A percentile compares a stretch with the other conserved stretches of the same genome.
Conservation (phyloP, 768 basidiomycete genomes). For the Amanita molliuscula region DNA sequence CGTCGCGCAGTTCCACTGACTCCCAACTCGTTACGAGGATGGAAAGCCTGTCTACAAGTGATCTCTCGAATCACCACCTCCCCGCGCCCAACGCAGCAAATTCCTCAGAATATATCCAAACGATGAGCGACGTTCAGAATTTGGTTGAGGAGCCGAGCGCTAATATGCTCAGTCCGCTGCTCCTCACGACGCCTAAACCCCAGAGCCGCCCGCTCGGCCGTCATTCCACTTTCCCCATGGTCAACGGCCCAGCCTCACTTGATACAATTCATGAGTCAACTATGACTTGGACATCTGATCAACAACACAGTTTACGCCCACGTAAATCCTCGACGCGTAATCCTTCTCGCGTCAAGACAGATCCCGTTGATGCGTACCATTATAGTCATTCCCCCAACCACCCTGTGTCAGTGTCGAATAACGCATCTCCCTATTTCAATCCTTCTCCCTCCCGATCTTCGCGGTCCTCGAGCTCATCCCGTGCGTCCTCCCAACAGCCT, state of each 20-base stretch:
- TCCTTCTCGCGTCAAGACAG: conserved; percentile 4
- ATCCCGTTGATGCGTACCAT: conserved; percentile 3
- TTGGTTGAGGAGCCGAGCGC: conserved; percentile 35
- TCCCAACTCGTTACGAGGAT: conserved; percentile 17
- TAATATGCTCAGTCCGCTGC: conserved; percentile 18
- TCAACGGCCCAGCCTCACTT: conserved; percentile 20
- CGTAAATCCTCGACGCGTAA: conserved; percentile 6
- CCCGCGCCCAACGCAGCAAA: not conserved
- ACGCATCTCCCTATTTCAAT: conserved; percentile 6
- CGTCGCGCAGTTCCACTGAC: conserved; percentile 14
- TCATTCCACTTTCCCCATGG: conserved; percentile 23
- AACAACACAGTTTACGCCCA: not conserved
- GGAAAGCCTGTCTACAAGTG: conserved; percentile 16
- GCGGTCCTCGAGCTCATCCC: conserved; percentile 8
- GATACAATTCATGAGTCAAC: conserved; percentile 27
- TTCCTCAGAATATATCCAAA: not conserved
- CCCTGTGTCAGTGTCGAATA: not conserved
- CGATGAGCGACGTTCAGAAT: conserved; percentile 13
- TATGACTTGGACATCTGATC: not conserved
- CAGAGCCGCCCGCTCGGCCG: conserved; percentile 13
- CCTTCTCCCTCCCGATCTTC: conserved; percentile 11
- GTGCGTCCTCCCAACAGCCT: conserved; percentile 9
- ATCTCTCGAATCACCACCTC: conserved; percentile 6
- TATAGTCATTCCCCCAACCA: conserved; percentile 4
- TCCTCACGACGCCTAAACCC: conserved; percentile 9